Evolutionary conservation across 768 basidiomycete species (phyloP).

Genomic region (Lactifluus pinguis): DNA sequence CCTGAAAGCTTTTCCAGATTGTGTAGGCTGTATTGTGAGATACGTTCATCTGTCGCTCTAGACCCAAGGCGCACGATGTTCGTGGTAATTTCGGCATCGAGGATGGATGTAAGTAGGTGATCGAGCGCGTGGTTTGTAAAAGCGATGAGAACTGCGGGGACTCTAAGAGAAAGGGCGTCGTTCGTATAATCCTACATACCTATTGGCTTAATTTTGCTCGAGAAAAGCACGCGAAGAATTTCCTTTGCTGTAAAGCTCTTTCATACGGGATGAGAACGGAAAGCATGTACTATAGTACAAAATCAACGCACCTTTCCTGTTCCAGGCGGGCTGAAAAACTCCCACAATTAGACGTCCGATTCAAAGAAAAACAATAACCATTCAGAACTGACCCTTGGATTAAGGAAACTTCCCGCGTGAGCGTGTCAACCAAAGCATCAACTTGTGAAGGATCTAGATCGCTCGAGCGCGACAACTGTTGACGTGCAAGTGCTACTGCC

Average conservation of each 20-base stretch:
- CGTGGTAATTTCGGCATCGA: constrained; percentile 55
- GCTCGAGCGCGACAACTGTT: constrained; percentile 38
- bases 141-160: constrained; percentile 36
- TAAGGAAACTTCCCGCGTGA: constrained; percentile 51
- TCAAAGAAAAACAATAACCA: background rate
- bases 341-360: background rate
- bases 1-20: constrained; percentile 41
- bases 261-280: background rate
- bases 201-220: constrained; percentile 44
- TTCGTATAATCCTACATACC: constrained; percentile 19
- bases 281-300: background rate
- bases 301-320: constrained; percentile 53
- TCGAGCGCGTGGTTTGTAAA: constrained; percentile 80
- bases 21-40: constrained; percentile 53
- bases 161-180: background rate
- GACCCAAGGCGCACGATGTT: constrained; percentile 62
- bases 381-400: constrained; percentile 54
- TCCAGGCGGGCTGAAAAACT: constrained; percentile 51
- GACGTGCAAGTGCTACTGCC: constrained; percentile 41
- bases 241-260: constrained; percentile 64
- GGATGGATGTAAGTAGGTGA: constrained; percentile 54
- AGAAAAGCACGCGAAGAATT: constrained; percentile 54
- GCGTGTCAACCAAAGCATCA: constrained; percentile 53
- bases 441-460: constrained; percentile 63
- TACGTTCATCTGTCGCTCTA: constrained; percentile 50